Conservation (phyloP, 495 filamentous ascomycete species). For the Copromyces sp. region DNA sequence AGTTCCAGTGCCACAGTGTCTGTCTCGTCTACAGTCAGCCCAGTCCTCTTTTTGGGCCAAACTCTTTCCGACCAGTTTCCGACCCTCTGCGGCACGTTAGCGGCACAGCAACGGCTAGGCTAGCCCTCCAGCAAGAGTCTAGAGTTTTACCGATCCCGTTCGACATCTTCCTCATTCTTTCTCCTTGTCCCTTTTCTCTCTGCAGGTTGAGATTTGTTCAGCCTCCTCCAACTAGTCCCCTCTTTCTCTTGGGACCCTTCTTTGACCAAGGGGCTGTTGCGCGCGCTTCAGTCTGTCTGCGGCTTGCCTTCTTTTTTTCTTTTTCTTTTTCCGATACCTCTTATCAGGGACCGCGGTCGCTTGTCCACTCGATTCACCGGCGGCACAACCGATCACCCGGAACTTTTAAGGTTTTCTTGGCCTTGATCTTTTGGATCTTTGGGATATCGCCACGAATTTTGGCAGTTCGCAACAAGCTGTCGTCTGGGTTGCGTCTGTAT, state of each 20-base stretch:
- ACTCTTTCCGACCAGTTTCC: background rate
- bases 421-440: background rate
- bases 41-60: background rate
- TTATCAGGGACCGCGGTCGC: background rate
- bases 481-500: background rate
- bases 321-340: background rate
- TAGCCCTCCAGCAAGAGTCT: background rate
- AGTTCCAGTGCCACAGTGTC: background rate
- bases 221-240: background rate
- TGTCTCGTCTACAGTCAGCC: background rate
- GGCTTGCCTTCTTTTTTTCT: background rate
- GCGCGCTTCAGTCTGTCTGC: background rate
- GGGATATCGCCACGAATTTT: background rate
- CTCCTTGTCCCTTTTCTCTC: background rate
- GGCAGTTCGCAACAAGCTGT: background rate
- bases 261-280: background rate
- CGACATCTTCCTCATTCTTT: background rate
- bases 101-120: background rate
- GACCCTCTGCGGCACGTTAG: background rate
- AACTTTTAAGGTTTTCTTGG: background rate
- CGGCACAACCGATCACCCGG: background rate
- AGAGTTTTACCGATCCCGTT: background rate
- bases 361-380: background rate
- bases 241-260: background rate
- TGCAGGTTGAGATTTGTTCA: background rate